Conservation (phyloP, 1,284 basidiomycete genomes). For the Melampsora larici-populina region DNA sequence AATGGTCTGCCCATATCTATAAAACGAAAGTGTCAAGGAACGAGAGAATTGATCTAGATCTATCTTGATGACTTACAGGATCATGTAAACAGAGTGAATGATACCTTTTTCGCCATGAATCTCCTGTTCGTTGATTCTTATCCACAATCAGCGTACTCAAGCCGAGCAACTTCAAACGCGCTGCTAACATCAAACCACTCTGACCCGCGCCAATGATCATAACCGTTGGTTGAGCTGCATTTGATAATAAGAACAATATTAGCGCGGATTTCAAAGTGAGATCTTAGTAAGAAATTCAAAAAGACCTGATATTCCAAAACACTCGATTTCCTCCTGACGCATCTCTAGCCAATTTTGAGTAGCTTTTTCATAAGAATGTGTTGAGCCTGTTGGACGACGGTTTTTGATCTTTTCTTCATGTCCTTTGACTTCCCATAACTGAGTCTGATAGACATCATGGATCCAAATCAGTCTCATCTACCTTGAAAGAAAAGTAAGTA, state of each 20-base stretch:
- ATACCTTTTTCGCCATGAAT: conserved; percentile 53
- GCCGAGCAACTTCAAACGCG: conserved; percentile 62
- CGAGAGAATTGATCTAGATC: too few relatives aligned
- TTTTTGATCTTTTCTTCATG: conserved; percentile 15
- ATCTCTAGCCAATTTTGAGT: conserved; percentile 21
- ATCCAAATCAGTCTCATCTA: too few relatives aligned
- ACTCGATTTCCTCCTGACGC: not conserved
- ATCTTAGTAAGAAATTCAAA: not conserved
- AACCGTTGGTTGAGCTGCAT: conserved; percentile 25
- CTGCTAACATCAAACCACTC: conserved; percentile 63
- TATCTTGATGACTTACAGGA: conserved; percentile 43
- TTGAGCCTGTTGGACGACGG: conserved; percentile 23
- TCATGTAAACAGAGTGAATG: conserved; percentile 51
- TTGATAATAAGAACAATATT: not conserved
- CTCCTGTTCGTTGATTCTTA: conserved; percentile 60
- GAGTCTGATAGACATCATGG: conserved; percentile 5
- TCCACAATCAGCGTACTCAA: conserved; percentile 62
- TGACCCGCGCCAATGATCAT: conserved; percentile 63
- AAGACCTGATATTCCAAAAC: not conserved
- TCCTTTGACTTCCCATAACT: conserved; percentile 39
- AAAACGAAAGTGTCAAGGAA: not conserved
- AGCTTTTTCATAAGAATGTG: not conserved
- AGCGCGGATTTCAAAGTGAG: not conserved
- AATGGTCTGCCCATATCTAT: conserved; percentile 34
- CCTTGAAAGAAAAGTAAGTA: not conserved